Conservation (phyloP, 257 asterid species). For the Solanum phureja region DNA sequence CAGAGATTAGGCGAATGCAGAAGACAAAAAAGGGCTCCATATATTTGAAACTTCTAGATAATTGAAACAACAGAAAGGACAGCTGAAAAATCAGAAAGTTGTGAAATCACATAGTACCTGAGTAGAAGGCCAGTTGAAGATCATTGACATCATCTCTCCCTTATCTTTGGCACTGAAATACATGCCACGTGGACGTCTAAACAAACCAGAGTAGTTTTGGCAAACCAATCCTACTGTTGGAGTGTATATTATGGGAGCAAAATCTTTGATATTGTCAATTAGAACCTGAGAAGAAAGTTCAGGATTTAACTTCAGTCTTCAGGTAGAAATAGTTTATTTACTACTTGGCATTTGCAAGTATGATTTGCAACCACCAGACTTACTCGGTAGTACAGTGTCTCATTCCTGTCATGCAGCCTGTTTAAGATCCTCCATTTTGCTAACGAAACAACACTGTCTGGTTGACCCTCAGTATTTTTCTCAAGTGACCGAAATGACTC, state of each 20-base stretch:
- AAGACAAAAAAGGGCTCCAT: background rate
- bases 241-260: conserved; percentile 94
- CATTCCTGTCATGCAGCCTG: conserved; percentile 96
- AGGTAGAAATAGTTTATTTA: conserved; percentile 2
- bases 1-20: background rate
- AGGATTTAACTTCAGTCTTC: conserved; percentile 10
- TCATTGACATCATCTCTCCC: conserved; percentile 99
- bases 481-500: conserved; percentile 89
- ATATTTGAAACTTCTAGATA: background rate
- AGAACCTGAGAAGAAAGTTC: conserved; percentile 49
- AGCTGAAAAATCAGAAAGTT: background rate
- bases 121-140: conserved; percentile 88
- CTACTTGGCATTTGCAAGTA: background rate
- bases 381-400: conserved; percentile 94
- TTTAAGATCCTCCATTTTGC: conserved; percentile 97
- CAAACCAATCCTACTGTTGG: conserved; percentile 99
- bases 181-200: conserved; percentile 99
- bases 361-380: conserved; percentile 18
- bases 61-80: background rate
- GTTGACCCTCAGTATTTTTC: conserved; percentile 75
- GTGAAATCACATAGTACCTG: conserved; percentile 40
- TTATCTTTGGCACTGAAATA: conserved; percentile 97
- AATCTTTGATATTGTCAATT: conserved; percentile 76
- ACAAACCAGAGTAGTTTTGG: conserved; percentile 96
- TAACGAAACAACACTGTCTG: conserved; percentile 50